Evolutionary conservation across 257 asterid species (phyloP), one percentile per base, ranked within the genome.

Genomic region (Vinca minor): DNA sequence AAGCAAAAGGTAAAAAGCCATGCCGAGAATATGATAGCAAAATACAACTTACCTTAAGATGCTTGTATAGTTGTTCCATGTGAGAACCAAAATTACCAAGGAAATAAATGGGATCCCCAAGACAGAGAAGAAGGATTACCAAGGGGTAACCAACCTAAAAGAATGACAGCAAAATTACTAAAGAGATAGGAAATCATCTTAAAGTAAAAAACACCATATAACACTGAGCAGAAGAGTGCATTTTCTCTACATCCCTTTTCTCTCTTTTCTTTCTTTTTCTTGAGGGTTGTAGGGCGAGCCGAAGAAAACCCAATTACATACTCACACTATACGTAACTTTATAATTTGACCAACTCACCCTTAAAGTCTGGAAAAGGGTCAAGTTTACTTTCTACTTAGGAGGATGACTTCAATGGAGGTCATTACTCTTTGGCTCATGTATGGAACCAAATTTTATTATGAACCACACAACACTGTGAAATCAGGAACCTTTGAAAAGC

Each of bases 71-170:
- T 73, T 87, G 98, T 57, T 93, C 98, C 98, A 93, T 93, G 79
- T 93, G 98, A 59, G 91, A 55, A 69, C 97, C 97, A 76, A 93
- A 89, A 74, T 85, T 85, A 72, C 53, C 83, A 74, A 87, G 96
- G 81, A 93, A 93, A 74, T 81, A 76, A 77, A 68, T 82, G 69
- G 98, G 96, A 81, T 93, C 98, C 36, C 98, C 97, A 38, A 93
- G 98, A 73, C 98, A 93, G 32, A 93, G 85, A 66, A 93, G 97
- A 77, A 93, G 97, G 55, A 95, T 93, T 78, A 89, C 98, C 86
- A 93, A 80, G 72, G 98, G 98, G 71, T 84, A 89, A 67, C 96
- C 98, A 66, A 93, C 98, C 98, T 93, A 61, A 64, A n/a, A 54
- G 61, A 59, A 71, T 61, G 71, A 63, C 56, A 70, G 62, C 45